Conservation (phyloP, 2,329 filamentous ascomycete species). For the Dryadomyces sulphureus region DNA sequence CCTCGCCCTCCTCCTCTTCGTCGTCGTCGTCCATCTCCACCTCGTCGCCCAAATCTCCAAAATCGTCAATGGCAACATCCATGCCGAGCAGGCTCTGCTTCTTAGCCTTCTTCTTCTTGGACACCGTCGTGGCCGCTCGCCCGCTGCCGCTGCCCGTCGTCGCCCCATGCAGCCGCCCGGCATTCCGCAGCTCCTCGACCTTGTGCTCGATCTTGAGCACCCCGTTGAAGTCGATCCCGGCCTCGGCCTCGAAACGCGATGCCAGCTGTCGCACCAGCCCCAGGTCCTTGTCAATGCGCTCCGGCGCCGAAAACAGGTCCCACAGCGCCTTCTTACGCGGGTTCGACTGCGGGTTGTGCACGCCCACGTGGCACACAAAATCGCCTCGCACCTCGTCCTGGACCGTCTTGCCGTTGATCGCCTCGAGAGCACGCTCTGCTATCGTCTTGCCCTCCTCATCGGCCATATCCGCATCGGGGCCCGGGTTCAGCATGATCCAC, state of each 20-base stretch:
- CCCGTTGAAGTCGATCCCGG: constrained; percentile 64
- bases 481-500: constrained; percentile 90
- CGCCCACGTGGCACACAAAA: constrained; percentile 92
- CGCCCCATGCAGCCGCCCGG: constrained; percentile 58
- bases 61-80: constrained; percentile 47
- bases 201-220: constrained; percentile 70
- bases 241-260: constrained; percentile 70
- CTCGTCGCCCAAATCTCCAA: constrained; percentile 55
- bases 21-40: constrained; percentile 48
- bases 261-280: constrained; percentile 70
- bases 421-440: constrained; percentile 76
- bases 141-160: constrained; percentile 19
- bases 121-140: not conserved
- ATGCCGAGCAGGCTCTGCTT: constrained; percentile 44
- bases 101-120: constrained; percentile 35
- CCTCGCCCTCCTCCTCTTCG: constrained; percentile 65
- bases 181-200: constrained; percentile 64
- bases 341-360: constrained; percentile 76
- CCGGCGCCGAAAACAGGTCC: constrained; percentile 90
- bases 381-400: constrained; percentile 88
- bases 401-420: constrained; percentile 96
- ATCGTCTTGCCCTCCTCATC: constrained; percentile 38
- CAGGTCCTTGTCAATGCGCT: constrained; percentile 84
- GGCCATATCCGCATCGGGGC: constrained; percentile 47
- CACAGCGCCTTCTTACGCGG: constrained; percentile 90